Base-by-base conservation (phyloP, 805 yeast genomes). In the Kodamaea jinghongensis region DNA sequence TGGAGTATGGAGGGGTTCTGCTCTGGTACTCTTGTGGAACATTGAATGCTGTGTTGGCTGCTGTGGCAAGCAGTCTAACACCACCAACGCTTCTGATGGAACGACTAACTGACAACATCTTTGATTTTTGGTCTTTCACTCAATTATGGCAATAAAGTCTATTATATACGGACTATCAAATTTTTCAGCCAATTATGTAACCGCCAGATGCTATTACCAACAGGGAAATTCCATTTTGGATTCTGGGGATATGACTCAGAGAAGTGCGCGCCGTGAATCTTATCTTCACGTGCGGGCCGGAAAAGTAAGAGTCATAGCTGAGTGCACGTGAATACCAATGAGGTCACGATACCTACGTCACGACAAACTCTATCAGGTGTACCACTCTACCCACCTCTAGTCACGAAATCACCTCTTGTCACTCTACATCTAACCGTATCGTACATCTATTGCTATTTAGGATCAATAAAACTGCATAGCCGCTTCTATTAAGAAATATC, bases 1-100 rank as follows among this genome's bases (percentile, higher is more conserved):
- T 82, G 36, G 81, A 79, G 58, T 90, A 90, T 36, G 98, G 97
- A 4, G 99, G 98, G 14, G 88, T 78, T 58, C 95, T 76, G 17
- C 86, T 67, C 55, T 69, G 68, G 58, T 65, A 81, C 34, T 81
- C 86, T 11, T 67, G 55, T 4, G 96, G 89, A 6, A 80, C 74
- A 15, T 54, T 47, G 43, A 57, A 55, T 6, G 50, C 43, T 34
- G 52, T 41, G 34, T 70, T 60, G 34, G 73, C 73, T 42, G 67
- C 55, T 11, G 48, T 39, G 35, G 65, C 52, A 27, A 48, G 37
- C 23, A 37, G 35, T 17, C 41, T 34, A 13, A 33, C 20, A 10
- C 36, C 25, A n/a, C 32, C 22, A 12, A 31, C 39, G 10, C 12
- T 23, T 17, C 38, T 12, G 13, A 39, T 14, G 10, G 34, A 11